phyloP scores from a whole-genome alignment of 139 green algal genomes.

The Micromonas pusilla region DNA sequence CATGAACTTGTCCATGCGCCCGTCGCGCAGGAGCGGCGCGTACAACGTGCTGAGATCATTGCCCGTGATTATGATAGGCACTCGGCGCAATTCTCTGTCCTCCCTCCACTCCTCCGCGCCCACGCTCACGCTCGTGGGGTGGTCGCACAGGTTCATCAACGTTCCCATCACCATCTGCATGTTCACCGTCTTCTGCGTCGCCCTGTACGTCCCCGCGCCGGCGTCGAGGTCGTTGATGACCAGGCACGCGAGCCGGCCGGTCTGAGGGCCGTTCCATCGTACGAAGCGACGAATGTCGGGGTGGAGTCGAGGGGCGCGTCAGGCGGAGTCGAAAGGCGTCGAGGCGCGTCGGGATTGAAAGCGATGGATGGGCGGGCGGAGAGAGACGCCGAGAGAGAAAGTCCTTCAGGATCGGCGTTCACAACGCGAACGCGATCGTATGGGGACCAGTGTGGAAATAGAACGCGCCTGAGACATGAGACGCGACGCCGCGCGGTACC shows the following conservation, averaged over 20 bases:
- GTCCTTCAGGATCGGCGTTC: too few relatives aligned
- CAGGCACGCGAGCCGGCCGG: constrained; percentile 21
- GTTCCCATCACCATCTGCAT: constrained; percentile 48
- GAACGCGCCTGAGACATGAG: too few relatives aligned
- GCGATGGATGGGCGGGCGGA: too few relatives aligned
- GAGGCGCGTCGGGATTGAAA: too few relatives aligned
- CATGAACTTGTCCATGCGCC: constrained; percentile 61
- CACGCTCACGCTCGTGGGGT: constrained; percentile 33
- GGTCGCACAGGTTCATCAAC: constrained; percentile 47
- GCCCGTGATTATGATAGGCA: constrained; percentile 49
- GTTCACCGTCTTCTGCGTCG: constrained; percentile 49
- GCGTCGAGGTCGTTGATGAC: constrained; percentile 50
- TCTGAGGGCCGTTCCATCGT: too few relatives aligned
- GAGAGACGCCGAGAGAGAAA: too few relatives aligned
- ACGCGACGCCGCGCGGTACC: too few relatives aligned
- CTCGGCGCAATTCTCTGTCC: constrained; percentile 6
- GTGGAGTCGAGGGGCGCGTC: too few relatives aligned
- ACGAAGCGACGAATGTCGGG: too few relatives aligned
- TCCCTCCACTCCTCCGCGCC: constrained; percentile 23
- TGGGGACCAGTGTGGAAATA: too few relatives aligned
- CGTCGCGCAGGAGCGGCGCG: constrained; percentile 84
- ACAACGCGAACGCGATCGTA: too few relatives aligned
- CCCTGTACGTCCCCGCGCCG: constrained; percentile 29
- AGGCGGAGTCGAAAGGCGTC: too few relatives aligned
- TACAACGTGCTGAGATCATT: constrained; percentile 71